Evolutionary conservation across 2,329 filamentous ascomycete genomes (phyloP).

Genomic region (Neofusicoccum umdonicola): DNA sequence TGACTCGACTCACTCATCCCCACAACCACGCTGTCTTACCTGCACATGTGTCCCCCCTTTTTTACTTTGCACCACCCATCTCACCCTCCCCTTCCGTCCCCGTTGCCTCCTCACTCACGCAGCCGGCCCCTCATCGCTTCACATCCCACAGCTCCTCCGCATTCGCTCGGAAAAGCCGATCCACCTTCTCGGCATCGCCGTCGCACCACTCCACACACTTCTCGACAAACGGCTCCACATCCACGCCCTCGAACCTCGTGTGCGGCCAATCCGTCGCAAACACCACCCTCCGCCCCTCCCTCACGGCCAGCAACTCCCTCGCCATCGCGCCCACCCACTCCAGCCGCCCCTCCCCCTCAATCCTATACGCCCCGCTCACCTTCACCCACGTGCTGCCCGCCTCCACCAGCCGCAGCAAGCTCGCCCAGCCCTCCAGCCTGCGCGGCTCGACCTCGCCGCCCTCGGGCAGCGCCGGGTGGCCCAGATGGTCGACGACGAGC

Average conservation of each 20-base stretch:
- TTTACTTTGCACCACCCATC: not conserved
- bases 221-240: slow-evolving; percentile 56
- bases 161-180: slow-evolving; percentile 56
- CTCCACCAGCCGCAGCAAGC: slow-evolving; percentile 48
- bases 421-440: slow-evolving; percentile 49
- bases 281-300: slow-evolving; percentile 52
- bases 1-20: not conserved
- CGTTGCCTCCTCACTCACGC: not conserved
- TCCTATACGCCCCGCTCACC: slow-evolving; percentile 58
- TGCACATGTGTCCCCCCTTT: not conserved
- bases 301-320: slow-evolving; percentile 49
- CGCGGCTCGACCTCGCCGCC: slow-evolving; percentile 31
- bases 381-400: slow-evolving; percentile 56
- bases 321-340: slow-evolving; percentile 50
- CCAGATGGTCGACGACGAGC: slow-evolving; percentile 61
- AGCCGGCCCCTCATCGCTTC: not conserved
- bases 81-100: not conserved
- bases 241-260: slow-evolving; percentile 58
- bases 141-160: slow-evolving; percentile 52
- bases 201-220: slow-evolving; percentile 55
- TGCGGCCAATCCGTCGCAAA: slow-evolving; percentile 66
- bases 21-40: not conserved
- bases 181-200: slow-evolving; percentile 42
- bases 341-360: slow-evolving; percentile 46
- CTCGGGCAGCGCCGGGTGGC: slow-evolving; percentile 43